Conservation (phyloP, 2,329 filamentous ascomycete genomes). For the Chrysosporium keratinophilum region DNA sequence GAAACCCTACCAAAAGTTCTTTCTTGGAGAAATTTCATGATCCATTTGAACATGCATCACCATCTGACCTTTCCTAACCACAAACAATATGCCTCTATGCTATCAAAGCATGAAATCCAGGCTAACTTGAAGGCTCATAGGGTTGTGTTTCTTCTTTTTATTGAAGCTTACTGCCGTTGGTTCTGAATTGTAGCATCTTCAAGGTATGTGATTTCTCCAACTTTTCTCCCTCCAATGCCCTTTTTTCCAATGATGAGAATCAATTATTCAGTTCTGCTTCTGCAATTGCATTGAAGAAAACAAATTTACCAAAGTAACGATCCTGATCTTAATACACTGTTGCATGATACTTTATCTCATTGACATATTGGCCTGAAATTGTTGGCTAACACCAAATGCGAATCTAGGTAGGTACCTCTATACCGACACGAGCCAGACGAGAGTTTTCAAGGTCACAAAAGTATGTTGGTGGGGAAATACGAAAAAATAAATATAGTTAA, state of each 20-base stretch:
- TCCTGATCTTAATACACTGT: slow-evolving; percentile 31
- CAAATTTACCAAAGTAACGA: slow-evolving; percentile 44
- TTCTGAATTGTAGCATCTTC: neutral
- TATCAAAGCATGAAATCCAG: neutral
- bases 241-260: slow-evolving; percentile 39
- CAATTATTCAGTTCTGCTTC: slow-evolving; percentile 52
- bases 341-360: neutral
- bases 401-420: neutral
- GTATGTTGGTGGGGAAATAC: neutral
- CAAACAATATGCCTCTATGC: slow-evolving; percentile 14
- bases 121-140: neutral
- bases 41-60: slow-evolving; percentile 52
- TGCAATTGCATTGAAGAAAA: slow-evolving; percentile 50
- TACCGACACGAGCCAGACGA: neutral
- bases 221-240: neutral
- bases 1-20: slow-evolving; percentile 43
- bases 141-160: neutral
- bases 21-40: slow-evolving; percentile 47
- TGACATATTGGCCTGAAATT: neutral
- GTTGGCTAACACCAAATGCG: neutral
- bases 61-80: slow-evolving; percentile 39
- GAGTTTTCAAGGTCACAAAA: neutral
- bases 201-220: neutral
- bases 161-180: neutral
- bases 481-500: neutral